These are phyloP conservation scores for Periconia sp. DNA, from an alignment of 2,329 filamentous ascomycete genomes.

Conservation along the genomic window DNA sequence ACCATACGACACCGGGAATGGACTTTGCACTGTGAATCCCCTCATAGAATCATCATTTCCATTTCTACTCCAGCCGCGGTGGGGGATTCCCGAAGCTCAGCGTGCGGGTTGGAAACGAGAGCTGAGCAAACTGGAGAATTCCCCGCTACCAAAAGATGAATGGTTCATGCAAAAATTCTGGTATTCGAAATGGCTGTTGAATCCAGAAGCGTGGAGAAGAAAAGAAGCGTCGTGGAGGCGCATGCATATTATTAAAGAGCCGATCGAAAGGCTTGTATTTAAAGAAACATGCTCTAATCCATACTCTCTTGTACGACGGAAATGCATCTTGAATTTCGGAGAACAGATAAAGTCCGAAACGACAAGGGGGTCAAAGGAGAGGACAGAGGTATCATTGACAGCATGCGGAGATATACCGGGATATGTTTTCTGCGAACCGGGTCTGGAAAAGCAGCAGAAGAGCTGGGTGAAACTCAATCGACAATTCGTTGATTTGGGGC, in stretches of 20 bases:
- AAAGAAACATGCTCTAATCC: neutral
- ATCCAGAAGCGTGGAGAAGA: neutral
- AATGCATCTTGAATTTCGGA: neutral
- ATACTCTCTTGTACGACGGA: neutral
- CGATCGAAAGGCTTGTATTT: neutral
- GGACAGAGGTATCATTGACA: neutral
- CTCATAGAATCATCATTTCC: constrained; percentile 7
- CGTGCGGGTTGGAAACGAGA: neutral
- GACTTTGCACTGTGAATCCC: constrained; percentile 5
- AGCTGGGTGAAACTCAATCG: neutral
- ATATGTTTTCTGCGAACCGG: neutral
- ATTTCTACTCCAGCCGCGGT: neutral
- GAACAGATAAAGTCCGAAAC: neutral
- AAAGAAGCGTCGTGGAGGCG: neutral
- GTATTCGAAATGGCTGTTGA: neutral
- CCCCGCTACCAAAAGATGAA: neutral
- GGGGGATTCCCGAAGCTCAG: neutral
- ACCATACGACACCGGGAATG: neutral
- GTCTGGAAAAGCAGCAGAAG: neutral
- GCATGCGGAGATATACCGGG: too few relatives aligned
- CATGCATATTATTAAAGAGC: neutral
- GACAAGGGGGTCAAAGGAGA: neutral
- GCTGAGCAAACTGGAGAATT: neutral
- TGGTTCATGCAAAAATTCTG: neutral
- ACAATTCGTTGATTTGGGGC: neutral